Evolutionary conservation across 331 rosid species (phyloP), one percentile per base, ranked within the genome.

Genomic region (Dryas integrifolia): DNA sequence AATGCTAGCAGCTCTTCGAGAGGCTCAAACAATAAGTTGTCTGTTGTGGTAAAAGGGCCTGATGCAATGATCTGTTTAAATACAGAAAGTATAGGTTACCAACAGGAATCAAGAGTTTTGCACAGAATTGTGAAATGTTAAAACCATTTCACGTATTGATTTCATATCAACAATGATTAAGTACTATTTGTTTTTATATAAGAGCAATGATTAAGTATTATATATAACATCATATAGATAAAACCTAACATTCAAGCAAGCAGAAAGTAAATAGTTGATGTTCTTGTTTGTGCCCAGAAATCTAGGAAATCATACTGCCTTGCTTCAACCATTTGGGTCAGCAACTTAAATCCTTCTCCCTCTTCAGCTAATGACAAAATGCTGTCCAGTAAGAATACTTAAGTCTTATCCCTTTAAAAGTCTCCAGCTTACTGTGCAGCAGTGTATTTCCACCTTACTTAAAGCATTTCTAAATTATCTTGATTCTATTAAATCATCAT

Each of bases 41-140:
- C 98, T 62, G 86, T 80, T 24, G 98, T 89, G 43, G 97, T 88
- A 83, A 89, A 91, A 61, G 97, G 98, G 72, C 98, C 98, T 1
- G 96, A 91, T 16, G 97, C 97, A 63, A 95, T 85, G 69, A 95
- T 83, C 98, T 95, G 88, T 83, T 73, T 16, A 77, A 62, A 72
- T 67, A 72, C 67, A 57, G 69, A 72, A 74, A 58, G 26, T 47
- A 44, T 21, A 55, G 18, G 71, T 53, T 68, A 80, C 66, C 50
- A 68, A 64, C 6, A 15, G 9, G 4, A 58, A 46, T 45, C 12
- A 62, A 51, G 59, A 71, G 41, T 59, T 57, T 53, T 47, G 41
- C 55, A 69, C 5, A 30, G 21, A 59, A 59, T 9, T 55, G 13
- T 7, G 39, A 49, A 46, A 30, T 30, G 24, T 56, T 18, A 5